Conservation (phyloP, 495 filamentous ascomycete genomes). For the Lophiostoma macrostomum region DNA sequence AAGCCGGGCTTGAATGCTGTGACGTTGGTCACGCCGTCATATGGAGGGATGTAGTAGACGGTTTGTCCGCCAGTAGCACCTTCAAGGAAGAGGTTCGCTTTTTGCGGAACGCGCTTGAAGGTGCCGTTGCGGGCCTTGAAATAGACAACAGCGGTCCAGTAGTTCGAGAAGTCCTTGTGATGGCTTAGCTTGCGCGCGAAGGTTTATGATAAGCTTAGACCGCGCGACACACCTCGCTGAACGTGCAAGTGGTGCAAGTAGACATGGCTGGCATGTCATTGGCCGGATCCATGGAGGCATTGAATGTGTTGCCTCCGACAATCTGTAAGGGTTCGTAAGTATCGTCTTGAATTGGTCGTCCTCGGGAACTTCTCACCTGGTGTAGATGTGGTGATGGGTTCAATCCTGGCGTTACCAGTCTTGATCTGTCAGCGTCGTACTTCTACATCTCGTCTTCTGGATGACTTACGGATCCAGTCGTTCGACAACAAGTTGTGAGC, state of each 20-base stretch:
- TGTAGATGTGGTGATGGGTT: constrained; percentile 41
- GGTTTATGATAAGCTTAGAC: neutral
- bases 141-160: constrained; percentile 12
- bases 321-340: neutral
- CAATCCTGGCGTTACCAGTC: constrained; percentile 12
- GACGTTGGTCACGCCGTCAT: constrained; percentile 1
- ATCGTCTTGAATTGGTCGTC: constrained; percentile 17
- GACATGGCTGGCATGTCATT: neutral
- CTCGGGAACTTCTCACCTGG: constrained; percentile 39
- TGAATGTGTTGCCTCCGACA: constrained; percentile 5
- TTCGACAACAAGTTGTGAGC: constrained; percentile 7
- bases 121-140: constrained; percentile 10
- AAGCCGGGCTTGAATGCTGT: constrained; percentile 20
- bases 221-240: neutral
- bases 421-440: neutral
- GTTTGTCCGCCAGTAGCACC: neutral
- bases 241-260: constrained; percentile 6
- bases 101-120: constrained; percentile 9
- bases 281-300: neutral
- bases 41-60: constrained; percentile 9
- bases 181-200: too few species aligned
- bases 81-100: neutral
- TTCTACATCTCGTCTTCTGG: neutral
- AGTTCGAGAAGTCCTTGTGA: constrained; percentile 6
- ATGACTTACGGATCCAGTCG: constrained; percentile 11